Percentiles rank a stretch among this genome's conserved stretches.
Conservation (phyloP, 805 yeast species). For the Suhomyces sp. region DNA sequence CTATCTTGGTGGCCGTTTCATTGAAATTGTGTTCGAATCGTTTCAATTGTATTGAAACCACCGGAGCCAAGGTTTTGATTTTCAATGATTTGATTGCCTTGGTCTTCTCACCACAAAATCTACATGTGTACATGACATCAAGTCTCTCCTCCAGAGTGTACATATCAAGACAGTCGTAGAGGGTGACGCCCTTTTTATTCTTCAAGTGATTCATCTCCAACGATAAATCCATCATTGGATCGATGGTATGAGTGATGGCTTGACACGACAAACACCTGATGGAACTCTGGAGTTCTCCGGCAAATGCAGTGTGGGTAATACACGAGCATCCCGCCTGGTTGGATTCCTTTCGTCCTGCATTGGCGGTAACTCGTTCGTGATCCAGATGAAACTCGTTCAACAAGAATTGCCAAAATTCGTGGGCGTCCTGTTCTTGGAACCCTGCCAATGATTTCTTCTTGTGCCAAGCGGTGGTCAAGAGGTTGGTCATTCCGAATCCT, state of each 20-base stretch:
- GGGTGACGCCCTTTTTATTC: conserved; percentile 23
- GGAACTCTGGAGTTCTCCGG: conserved; percentile 80
- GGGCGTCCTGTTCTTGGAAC: conserved; percentile 97
- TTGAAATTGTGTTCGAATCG: conserved; percentile 61
- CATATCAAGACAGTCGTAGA: conserved; percentile 67
- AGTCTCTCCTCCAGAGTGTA: conserved; percentile 78
- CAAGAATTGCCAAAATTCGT: conserved; percentile 93
- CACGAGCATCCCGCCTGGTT: conserved; percentile 57
- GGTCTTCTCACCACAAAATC: conserved; percentile 58
- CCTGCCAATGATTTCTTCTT: conserved; percentile 87
- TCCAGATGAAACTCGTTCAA: conserved; percentile 76
- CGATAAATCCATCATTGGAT: conserved; percentile 88
- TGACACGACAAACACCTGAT: conserved; percentile 72
- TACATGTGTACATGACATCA: conserved; percentile 73
- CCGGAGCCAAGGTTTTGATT: conserved; percentile 69
- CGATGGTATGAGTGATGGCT: conserved; percentile 65
- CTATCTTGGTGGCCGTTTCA: conserved; percentile 65
- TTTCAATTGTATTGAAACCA: conserved; percentile 81
- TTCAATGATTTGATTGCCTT: conserved; percentile 69
- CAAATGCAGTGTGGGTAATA: conserved; percentile 76
- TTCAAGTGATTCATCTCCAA: conserved; percentile 55
- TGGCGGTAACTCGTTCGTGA: conserved; percentile 21
- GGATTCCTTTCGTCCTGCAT: neutral
- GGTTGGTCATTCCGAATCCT: conserved; percentile 78
- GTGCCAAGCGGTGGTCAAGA: conserved; percentile 86